A percentile compares a stretch with the other conserved stretches of the same genome.
phyloP scores from a whole-genome alignment of 1,284 basidiomycete genomes.

The Uromyces viciae-fabae region DNA sequence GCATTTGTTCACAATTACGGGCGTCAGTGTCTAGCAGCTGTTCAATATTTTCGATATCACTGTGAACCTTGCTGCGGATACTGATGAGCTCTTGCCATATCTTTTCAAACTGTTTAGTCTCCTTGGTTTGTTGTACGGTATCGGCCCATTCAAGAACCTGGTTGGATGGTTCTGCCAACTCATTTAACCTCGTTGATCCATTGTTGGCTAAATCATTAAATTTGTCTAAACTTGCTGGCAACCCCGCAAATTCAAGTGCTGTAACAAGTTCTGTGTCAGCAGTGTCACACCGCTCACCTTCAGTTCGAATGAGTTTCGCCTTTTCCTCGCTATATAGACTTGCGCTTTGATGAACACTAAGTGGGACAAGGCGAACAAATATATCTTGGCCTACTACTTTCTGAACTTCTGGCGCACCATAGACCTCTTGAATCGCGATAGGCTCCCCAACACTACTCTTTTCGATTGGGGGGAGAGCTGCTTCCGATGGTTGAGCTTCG shows the following conservation, averaged over 20 bases:
- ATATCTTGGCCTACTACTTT: slow-evolving; percentile 90
- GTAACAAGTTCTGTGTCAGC: slow-evolving; percentile 77
- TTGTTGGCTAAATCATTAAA: slow-evolving; percentile 75
- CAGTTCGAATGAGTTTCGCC: slow-evolving; percentile 85
- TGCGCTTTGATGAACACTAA: slow-evolving; percentile 92
- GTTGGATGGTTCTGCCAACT: slow-evolving; percentile 63
- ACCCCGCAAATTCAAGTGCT: slow-evolving; percentile 74
- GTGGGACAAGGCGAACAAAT: slow-evolving; percentile 79
- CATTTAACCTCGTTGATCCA: slow-evolving; percentile 56
- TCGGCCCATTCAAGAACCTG: slow-evolving; percentile 73
- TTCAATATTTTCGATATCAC: slow-evolving; percentile 45
- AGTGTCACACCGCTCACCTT: slow-evolving; percentile 79
- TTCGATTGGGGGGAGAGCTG: slow-evolving; percentile 74
- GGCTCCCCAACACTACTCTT: slow-evolving; percentile 70
- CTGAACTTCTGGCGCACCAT: slow-evolving; percentile 83
- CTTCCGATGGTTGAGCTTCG: slow-evolving; percentile 77
- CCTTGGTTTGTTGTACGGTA: slow-evolving; percentile 68
- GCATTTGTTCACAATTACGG: slow-evolving; percentile 56
- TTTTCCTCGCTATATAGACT: slow-evolving; percentile 98
- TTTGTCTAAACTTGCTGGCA: slow-evolving; percentile 70
- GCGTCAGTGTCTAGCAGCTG: slow-evolving; percentile 56
- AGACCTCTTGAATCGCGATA: slow-evolving; percentile 89
- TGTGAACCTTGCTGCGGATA: slow-evolving; percentile 48
- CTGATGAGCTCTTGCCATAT: slow-evolving; percentile 61
- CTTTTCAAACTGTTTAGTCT: slow-evolving; percentile 64